A percentile compares a stretch with the other conserved stretches of the same genome.
These are phyloP conservation scores for Astrephomene gubernaculifera DNA, from an alignment of 139 green algal species.

Conservation along the genomic window DNA sequence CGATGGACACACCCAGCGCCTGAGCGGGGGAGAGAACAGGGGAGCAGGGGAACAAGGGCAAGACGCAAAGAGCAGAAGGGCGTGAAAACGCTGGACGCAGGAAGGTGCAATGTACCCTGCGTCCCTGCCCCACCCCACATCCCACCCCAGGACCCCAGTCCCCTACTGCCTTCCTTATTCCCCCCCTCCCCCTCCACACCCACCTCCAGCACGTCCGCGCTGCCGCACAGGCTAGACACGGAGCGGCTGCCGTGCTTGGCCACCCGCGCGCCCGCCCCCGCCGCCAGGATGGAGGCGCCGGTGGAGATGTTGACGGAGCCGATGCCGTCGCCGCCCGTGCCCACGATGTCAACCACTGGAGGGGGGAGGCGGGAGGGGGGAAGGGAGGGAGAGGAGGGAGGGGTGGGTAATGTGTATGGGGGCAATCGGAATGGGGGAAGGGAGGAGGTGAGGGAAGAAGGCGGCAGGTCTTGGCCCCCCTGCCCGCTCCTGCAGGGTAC, in stretches of 20 bases:
- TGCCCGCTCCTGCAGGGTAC: too few relatives aligned
- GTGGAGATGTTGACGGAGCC: conserved; percentile 99
- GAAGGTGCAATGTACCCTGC: too few relatives aligned
- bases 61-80: too few relatives aligned
- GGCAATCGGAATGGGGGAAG: too few relatives aligned
- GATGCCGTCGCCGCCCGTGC: conserved; percentile 97
- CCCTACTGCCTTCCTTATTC: not conserved
- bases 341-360: conserved; percentile 96
- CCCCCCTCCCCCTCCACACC: not conserved
- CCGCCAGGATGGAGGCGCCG: conserved; percentile 92
- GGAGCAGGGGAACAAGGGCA: too few relatives aligned
- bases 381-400: not conserved
- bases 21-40: conserved; percentile 60
- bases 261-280: conserved; percentile 93
- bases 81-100: too few relatives aligned
- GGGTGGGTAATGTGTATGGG: not conserved
- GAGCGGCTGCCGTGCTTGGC: conserved; percentile 98
- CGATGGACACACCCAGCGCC: conserved; percentile 91
- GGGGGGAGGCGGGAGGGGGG: not conserved
- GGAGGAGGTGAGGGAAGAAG: too few relatives aligned
- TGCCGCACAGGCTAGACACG: conserved; percentile 95
- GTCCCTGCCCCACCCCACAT: too few relatives aligned
- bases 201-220: conserved; percentile 92
- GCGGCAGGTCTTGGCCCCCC: too few relatives aligned
- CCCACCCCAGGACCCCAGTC: not conserved